Percentiles rank a stretch among this genome's conserved stretches.
Conservation (phyloP, 345 rosid genomes). For the Gossypium thurberi region DNA sequence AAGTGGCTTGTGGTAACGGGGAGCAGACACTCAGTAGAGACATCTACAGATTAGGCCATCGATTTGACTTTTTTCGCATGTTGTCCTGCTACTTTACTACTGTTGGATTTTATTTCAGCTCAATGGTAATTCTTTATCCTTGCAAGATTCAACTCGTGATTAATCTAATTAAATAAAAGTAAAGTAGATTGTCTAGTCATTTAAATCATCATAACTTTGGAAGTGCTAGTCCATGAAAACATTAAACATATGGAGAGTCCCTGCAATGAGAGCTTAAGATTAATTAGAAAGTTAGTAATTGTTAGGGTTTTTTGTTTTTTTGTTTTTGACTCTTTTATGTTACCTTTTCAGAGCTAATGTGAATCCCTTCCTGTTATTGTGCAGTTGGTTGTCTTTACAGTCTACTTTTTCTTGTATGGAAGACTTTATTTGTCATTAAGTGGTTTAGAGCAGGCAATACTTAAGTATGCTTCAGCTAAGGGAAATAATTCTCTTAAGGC, state of each 20-base stretch:
- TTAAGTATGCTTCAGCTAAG: slow-evolving; percentile 52
- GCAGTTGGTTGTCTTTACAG: slow-evolving; percentile 74
- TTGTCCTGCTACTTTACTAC: slow-evolving; percentile 85
- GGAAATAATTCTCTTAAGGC: slow-evolving; percentile 71
- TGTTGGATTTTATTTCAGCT: slow-evolving; percentile 77
- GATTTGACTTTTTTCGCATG: slow-evolving; percentile 98
- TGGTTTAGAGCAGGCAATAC: slow-evolving; percentile 80
- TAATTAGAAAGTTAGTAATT: not conserved
- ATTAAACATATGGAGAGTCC: not conserved
- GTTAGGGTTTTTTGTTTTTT: not conserved
- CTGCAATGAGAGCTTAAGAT: not conserved
- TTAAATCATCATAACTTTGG: not conserved
- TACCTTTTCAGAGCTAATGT: slow-evolving; percentile 10
- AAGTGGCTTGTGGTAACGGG: slow-evolving; percentile 97
- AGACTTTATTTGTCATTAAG: slow-evolving; percentile 80
- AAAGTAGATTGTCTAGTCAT: not conserved
- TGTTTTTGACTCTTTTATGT: not conserved
- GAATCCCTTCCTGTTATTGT: slow-evolving; percentile 6
- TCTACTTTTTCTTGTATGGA: slow-evolving; percentile 77
- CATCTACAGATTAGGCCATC: slow-evolving; percentile 88
- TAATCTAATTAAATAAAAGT: not conserved
- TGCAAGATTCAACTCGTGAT: slow-evolving; percentile 10
- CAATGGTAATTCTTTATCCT: slow-evolving; percentile 56
- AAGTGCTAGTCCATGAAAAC: not conserved
- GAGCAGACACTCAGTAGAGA: slow-evolving; percentile 94